A percentile compares a stretch with the other conserved stretches of the same genome.
Evolutionary conservation across 306 rosid species (phyloP).

Genomic region (Fragaria vesca): DNA sequence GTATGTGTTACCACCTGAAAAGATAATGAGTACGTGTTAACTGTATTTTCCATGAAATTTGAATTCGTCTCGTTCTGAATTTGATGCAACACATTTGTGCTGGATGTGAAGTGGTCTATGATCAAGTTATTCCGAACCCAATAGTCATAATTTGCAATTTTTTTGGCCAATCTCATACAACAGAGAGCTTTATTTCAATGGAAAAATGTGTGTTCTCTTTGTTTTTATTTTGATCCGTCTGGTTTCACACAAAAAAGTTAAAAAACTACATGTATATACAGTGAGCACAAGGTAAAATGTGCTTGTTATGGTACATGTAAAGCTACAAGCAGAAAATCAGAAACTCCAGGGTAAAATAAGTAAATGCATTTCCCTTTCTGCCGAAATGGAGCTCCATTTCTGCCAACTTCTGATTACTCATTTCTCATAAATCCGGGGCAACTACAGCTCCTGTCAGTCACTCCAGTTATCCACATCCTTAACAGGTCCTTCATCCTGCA

Average conservation of each 20-base stretch:
- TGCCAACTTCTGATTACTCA: neutral
- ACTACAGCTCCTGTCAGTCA: slow-evolving; percentile 36
- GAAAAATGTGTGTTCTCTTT: neutral
- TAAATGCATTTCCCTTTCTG: neutral
- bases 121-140: too few species aligned
- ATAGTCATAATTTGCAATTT: too few species aligned
- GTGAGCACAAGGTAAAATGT: neutral
- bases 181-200: neutral
- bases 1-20: neutral
- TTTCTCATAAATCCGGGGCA: neutral
- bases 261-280: neutral
- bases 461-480: slow-evolving; percentile 87
- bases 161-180: neutral
- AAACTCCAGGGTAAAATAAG: neutral
- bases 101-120: too few species aligned
- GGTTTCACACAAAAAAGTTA: neutral
- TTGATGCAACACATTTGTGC: neutral
- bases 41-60: neutral
- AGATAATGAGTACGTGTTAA: neutral
- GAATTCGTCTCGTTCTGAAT: neutral
- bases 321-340: neutral
- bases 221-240: neutral
- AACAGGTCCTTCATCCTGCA: slow-evolving; percentile 53
- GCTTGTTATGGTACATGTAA: neutral
- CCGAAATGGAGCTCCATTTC: neutral